These are phyloP conservation scores for Casuarina glauca DNA, from an alignment of 306 rosid species.

Conservation along the genomic window DNA sequence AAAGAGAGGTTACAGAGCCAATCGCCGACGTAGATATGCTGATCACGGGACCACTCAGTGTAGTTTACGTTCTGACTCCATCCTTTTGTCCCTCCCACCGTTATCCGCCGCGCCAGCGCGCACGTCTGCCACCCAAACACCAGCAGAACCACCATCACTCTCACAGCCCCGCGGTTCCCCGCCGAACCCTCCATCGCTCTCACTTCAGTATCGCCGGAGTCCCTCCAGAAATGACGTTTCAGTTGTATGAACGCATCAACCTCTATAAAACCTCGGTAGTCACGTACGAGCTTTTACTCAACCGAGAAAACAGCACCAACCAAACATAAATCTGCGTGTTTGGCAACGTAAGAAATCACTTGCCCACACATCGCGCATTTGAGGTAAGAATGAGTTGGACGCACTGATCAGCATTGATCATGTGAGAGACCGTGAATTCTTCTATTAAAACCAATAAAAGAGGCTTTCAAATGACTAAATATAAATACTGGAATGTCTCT, in stretches of 20 bases:
- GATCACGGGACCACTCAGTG: slow-evolving; percentile 59
- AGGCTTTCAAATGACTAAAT: too few species aligned
- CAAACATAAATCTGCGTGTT: not conserved
- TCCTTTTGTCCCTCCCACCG: slow-evolving; percentile 62
- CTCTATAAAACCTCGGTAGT: not conserved
- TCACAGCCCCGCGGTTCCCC: slow-evolving; percentile 4
- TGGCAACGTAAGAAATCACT: not conserved
- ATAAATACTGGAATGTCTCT: too few species aligned
- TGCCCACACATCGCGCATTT: not conserved
- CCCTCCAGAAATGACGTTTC: too few species aligned
- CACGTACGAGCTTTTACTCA: not conserved
- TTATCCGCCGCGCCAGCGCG: slow-evolving; percentile 9
- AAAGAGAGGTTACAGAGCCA: slow-evolving; percentile 62
- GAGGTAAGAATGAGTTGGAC: not conserved
- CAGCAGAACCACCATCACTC: slow-evolving; percentile 1
- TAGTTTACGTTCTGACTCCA: slow-evolving; percentile 64
- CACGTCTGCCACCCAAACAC: slow-evolving; percentile 11
- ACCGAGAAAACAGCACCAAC: not conserved
- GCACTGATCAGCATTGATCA: too few species aligned
- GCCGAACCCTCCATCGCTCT: slow-evolving; percentile 25
- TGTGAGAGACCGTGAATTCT: too few species aligned
- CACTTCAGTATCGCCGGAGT: not conserved
- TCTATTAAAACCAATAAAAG: too few species aligned
- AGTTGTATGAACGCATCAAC: not conserved
- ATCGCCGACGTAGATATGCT: slow-evolving; percentile 52